Base-by-base conservation (phyloP, 2,329 filamentous ascomycete genomes). In the Monilinia aucupariae region DNA sequence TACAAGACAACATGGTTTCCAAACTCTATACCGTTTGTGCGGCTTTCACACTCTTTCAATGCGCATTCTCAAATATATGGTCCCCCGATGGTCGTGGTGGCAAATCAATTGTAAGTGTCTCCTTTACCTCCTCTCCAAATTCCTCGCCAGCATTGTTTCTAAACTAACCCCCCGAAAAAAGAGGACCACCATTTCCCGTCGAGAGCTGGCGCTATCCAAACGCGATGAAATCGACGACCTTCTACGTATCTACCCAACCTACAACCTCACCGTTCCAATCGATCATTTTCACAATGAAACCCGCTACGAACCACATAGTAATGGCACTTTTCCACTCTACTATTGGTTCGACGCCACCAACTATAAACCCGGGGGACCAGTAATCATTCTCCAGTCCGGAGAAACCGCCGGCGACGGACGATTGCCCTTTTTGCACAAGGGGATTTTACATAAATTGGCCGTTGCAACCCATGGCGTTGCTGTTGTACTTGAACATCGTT, bases 211-310 rank as follows among this genome's bases (percentile, higher is more conserved):
- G 39, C 66, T 34, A 15, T 47, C 32, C 64, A 67, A 59, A 59
- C 62, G n/a, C 43, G 61, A 51, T 17, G 67, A 71, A 47, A 66
- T 61, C 5, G 65, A 73, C 39, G 68, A 68, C 25, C 37, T 51
- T 7, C 64, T 67, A 25, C 66, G 6, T 30, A 30, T 72, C 32
- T 74, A 73, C 54, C 73, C 71, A 49, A 73, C 70, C 39, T 74
- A 74, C 69, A 76, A 76, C 62, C 73, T 74, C 58, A 69, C 67
- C 1, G 70, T 74, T 10, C 72, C 72, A 4, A 79, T 96, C 41
- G 91, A 96, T 74, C 90, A 94, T 72, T 96, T 94, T 76, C 89
- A 89, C 75, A 91, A 93, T 71, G 87, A 92, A 61, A 83, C 85
- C 2, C 78, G 80, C 55, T 96, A 96, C 72, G 89, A 87, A 73